Evolutionary conservation across 371 early-diverging fungal species (phyloP), one percentile per base, ranked within the genome.

Genomic region (Rhizopus sp.): DNA sequence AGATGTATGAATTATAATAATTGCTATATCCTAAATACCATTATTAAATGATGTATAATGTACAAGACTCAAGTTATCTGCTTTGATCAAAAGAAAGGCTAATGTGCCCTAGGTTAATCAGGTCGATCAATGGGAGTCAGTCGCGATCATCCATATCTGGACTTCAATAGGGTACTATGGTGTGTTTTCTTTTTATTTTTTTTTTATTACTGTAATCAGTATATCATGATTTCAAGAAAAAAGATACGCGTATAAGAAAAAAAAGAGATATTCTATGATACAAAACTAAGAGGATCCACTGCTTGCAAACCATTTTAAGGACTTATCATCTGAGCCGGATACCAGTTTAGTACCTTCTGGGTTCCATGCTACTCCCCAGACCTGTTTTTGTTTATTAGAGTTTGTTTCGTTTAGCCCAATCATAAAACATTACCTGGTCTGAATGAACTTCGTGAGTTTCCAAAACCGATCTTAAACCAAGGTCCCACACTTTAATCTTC

Each of bases 401-500:
- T 29, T 17, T 2, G 23, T 23, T 23, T 23, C 23, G 23, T 23
- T 23, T 23, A 23, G 23, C 23, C 23, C 23, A 23, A 23, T 23
- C 23, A 23, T 30, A 39, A n/a, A 16, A 9, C 30, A 0, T 57
- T 77, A 83, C 84, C 75, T 90, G 92, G 57, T 90, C 92, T 8
- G 78, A 78, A 57, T 91, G 92, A 0, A 81, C 79, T 60, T 91
- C 91, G 62, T 91, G 88, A 15, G 91, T 92, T 63, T 92, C 92
- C 31, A 91, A 65, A 59, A 91, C 89, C 38, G 88, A 85, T 51
- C 86, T 74, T 35, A 81, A 76, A 37, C 81, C 81, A 41, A 89
- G 60, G 73, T 91, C 91, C 93, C 93, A 93, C 13, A 93, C 73
- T 68, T 91, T 93, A 53, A 91, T 84, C 50, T 83, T 82, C 55